A percentile compares a stretch with the other conserved stretches of the same genome.
phyloP scores from a whole-genome alignment of 805 yeast species.

The Kluyveromyces lactis region DNA sequence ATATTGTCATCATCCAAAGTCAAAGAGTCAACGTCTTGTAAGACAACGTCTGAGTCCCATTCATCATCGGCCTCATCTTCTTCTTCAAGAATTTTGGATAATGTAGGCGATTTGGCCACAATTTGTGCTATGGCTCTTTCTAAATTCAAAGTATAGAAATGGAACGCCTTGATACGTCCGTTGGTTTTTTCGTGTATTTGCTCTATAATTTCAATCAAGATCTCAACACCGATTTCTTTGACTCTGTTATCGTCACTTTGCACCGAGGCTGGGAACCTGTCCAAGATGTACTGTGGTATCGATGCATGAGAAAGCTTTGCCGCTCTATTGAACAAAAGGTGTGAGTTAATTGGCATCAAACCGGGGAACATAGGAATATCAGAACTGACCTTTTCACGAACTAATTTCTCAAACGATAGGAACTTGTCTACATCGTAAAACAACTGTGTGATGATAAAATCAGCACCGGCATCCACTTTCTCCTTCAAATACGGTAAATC shows the following conservation, averaged over 20 bases:
- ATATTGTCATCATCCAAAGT: slow-evolving; percentile 15
- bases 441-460: slow-evolving; percentile 93
- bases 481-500: slow-evolving; percentile 81
- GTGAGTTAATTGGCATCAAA: slow-evolving; percentile 84
- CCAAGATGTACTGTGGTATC: slow-evolving; percentile 52
- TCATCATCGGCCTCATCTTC: slow-evolving; percentile 35
- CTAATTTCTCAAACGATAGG: slow-evolving; percentile 53
- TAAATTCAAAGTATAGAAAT: slow-evolving; percentile 85
- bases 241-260: slow-evolving; percentile 73
- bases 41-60: slow-evolving; percentile 25
- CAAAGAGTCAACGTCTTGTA: slow-evolving; percentile 7
- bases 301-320: slow-evolving; percentile 83
- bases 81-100: slow-evolving; percentile 40
- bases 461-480: slow-evolving; percentile 91
- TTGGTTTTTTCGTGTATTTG: slow-evolving; percentile 45
- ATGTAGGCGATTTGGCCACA: slow-evolving; percentile 50
- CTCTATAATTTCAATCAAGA: slow-evolving; percentile 55
- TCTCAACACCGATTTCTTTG: slow-evolving; percentile 72
- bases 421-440: slow-evolving; percentile 84
- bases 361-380: slow-evolving; percentile 72
- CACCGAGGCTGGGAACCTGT: slow-evolving; percentile 44
- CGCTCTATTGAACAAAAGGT: slow-evolving; percentile 73
- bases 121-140: slow-evolving; percentile 89
- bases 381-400: slow-evolving; percentile 35
- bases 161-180: slow-evolving; percentile 69